phyloP scores from a whole-genome alignment of 108 stramenopile genomes.

The Pelagomonas calceolata region DNA sequence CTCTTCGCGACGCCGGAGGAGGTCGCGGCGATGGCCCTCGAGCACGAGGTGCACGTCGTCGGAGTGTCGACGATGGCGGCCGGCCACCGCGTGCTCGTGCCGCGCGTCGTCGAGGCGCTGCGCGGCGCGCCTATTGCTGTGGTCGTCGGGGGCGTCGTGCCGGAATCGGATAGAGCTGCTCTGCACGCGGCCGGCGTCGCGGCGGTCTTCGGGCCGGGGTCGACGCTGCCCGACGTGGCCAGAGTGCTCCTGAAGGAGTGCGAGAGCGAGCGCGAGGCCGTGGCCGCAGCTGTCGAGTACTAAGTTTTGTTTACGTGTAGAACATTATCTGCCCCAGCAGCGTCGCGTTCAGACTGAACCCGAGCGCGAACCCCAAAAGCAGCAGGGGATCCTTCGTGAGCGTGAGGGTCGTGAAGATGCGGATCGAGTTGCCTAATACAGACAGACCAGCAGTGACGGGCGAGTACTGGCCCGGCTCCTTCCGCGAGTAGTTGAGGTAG shows the following conservation, averaged over 20 bases:
- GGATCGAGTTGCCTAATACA: slow-evolving; percentile 29
- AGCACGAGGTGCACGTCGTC: slow-evolving; percentile 92
- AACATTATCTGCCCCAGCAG: slow-evolving; percentile 30
- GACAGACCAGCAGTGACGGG: slow-evolving; percentile 39
- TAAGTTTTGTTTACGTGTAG: too few relatives aligned
- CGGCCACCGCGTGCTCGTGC: slow-evolving; percentile 87
- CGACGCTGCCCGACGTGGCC: slow-evolving; percentile 78
- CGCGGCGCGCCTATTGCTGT: slow-evolving; percentile 78
- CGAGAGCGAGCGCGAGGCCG: too few relatives aligned
- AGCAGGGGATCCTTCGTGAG: slow-evolving; percentile 39
- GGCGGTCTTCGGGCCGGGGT: slow-evolving; percentile 93
- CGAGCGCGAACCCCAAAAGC: slow-evolving; percentile 25
- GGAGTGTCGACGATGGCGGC: slow-evolving; percentile 82
- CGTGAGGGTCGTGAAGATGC: slow-evolving; percentile 37
- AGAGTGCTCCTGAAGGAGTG: too few relatives aligned
- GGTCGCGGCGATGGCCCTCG: slow-evolving; percentile 83
- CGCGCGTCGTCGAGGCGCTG: slow-evolving; percentile 78
- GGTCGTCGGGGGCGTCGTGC: slow-evolving; percentile 69
- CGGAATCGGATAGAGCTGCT: slow-evolving; percentile 42
- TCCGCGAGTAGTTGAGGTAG: slow-evolving; percentile 16
- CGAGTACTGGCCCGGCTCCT: slow-evolving; percentile 32
- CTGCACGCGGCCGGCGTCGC: slow-evolving; percentile 64
- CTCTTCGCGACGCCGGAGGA: slow-evolving; percentile 91
- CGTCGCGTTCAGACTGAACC: slow-evolving; percentile 26
- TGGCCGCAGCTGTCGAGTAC: too few relatives aligned